Evolutionary conservation across 1,284 basidiomycete species (phyloP).

Genomic region (Takashimella tepidaria): DNA sequence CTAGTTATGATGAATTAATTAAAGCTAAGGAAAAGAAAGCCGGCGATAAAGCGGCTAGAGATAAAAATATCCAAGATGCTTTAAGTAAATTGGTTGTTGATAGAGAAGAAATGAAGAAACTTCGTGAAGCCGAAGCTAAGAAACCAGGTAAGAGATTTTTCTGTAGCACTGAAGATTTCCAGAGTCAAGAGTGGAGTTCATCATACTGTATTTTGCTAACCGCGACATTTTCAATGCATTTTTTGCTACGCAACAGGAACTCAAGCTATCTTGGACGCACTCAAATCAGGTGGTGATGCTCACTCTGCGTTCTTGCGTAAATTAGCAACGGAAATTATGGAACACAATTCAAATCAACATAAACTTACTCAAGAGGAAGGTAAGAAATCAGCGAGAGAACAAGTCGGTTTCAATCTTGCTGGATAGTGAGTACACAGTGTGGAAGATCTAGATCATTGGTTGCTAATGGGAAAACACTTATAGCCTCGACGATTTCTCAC

Average conservation of each 20-base stretch:
- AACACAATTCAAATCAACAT: constrained; percentile 46
- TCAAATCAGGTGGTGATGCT: constrained; percentile 39
- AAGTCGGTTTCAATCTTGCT: constrained; percentile 47
- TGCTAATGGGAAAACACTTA: no score
- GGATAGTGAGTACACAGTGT: constrained; percentile 37
- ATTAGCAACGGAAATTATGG: constrained; percentile 40
- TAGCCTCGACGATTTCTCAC: constrained; percentile 45
- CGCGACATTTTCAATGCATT: no score
- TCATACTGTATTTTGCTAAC: no score
- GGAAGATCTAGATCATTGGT: background rate
- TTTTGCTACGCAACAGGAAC: no score
- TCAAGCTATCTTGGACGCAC: constrained; percentile 44
- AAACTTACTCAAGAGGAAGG: constrained; percentile 36
- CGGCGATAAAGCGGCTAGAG: constrained; percentile 31
- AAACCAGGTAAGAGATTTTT: no score
- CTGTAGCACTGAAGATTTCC: no score
- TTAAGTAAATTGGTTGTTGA: constrained; percentile 40
- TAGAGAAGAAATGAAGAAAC: constrained; percentile 43
- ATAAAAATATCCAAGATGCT: constrained; percentile 43
- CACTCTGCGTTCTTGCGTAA: constrained; percentile 42
- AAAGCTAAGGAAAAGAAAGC: constrained; percentile 38
- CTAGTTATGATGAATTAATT: constrained; percentile 23
- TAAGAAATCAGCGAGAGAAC: constrained; percentile 41
- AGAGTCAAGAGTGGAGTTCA: no score
- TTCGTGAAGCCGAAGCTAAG: constrained; percentile 38